Percentiles rank a stretch among this genome's conserved stretches.
Evolutionary conservation across 164 flowering plant genomes (phyloP).

Genomic region (Dillenia turbinata): DNA sequence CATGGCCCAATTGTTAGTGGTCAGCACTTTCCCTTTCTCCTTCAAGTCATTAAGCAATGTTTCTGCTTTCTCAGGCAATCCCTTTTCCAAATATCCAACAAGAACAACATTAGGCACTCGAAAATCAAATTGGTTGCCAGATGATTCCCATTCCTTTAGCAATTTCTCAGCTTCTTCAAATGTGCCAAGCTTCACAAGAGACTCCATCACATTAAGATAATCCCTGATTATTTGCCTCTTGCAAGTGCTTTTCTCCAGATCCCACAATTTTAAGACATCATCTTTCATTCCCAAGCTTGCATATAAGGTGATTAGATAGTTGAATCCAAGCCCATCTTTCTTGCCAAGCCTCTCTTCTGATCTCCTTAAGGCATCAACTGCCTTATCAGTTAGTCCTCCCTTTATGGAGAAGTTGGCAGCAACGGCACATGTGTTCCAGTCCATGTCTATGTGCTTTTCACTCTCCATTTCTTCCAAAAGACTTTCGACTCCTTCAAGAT

Average conservation of each 20-base stretch:
- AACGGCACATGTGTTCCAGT: conserved; percentile 63
- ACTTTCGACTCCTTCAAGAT: conserved; percentile 51
- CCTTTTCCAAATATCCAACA: conserved; percentile 34
- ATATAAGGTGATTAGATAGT: conserved; percentile 62
- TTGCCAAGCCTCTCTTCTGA: conserved; percentile 44
- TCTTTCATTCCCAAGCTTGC: conserved; percentile 42
- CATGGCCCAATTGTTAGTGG: conserved; percentile 41
- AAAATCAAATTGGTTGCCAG: conserved; percentile 52
- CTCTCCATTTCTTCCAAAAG: conserved; percentile 57
- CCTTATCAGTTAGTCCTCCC: conserved; percentile 43
- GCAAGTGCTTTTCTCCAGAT: conserved; percentile 36
- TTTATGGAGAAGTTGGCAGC: conserved; percentile 54
- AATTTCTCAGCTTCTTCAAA: conserved; percentile 57
- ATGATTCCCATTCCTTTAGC: conserved; percentile 60
- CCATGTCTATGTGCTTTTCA: conserved; percentile 42
- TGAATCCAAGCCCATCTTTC: conserved; percentile 46
- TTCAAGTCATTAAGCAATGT: conserved; percentile 36
- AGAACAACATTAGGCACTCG: conserved; percentile 46
- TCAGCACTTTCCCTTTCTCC: conserved; percentile 32
- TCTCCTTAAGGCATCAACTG: conserved; percentile 38
- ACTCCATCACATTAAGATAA: conserved; percentile 41
- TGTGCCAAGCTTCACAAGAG: conserved; percentile 54
- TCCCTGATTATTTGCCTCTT: conserved; percentile 50
- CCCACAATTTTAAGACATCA: conserved; percentile 62
- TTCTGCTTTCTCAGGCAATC: conserved; percentile 50